These are phyloP conservation scores for Yamadazyma mexicana DNA, from an alignment of 1,139 yeast species.

Conservation along the genomic window DNA sequence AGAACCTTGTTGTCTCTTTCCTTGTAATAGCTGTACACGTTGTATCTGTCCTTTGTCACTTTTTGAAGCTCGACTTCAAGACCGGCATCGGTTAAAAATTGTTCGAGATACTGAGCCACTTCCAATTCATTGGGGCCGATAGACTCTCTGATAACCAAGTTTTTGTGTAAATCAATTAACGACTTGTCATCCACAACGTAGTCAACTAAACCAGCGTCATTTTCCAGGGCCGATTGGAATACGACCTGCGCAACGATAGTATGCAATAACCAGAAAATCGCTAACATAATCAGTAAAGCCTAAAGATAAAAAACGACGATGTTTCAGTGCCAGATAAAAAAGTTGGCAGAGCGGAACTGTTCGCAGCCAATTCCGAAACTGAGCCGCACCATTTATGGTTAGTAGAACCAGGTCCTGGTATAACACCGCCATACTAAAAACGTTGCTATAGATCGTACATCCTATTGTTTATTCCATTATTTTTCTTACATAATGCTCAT, in stretches of 20 bases:
- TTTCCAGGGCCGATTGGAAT: neutral
- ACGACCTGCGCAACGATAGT: slow-evolving; percentile 3
- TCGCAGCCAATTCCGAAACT: slow-evolving; percentile 1
- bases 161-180: slow-evolving; percentile 29
- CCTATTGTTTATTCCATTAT: too few relatives aligned
- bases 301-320: neutral
- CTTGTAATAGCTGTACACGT: slow-evolving; percentile 65
- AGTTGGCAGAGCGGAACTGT: neutral
- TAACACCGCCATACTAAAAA: too few relatives aligned
- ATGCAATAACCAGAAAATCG: neutral
- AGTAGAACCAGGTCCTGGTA: too few relatives aligned
- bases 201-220: slow-evolving; percentile 8
- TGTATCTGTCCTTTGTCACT: slow-evolving; percentile 39
- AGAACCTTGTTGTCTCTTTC: slow-evolving; percentile 48
- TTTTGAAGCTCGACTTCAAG: slow-evolving; percentile 51
- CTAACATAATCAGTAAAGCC: neutral
- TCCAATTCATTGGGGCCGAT: slow-evolving; percentile 32
- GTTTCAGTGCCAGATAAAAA: neutral
- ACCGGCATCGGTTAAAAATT: slow-evolving; percentile 41
- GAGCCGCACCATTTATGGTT: too few relatives aligned
- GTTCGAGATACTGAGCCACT: slow-evolving; percentile 31
- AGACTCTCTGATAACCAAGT: slow-evolving; percentile 37
- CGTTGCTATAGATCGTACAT: too few relatives aligned
- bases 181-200: slow-evolving; percentile 13
- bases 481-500: too few relatives aligned